Percentiles rank a stretch among this genome's conserved stretches.
These are phyloP conservation scores for Gracilaria domingensis DNA, from an alignment of 23 red algal species.

Conservation along the genomic window DNA sequence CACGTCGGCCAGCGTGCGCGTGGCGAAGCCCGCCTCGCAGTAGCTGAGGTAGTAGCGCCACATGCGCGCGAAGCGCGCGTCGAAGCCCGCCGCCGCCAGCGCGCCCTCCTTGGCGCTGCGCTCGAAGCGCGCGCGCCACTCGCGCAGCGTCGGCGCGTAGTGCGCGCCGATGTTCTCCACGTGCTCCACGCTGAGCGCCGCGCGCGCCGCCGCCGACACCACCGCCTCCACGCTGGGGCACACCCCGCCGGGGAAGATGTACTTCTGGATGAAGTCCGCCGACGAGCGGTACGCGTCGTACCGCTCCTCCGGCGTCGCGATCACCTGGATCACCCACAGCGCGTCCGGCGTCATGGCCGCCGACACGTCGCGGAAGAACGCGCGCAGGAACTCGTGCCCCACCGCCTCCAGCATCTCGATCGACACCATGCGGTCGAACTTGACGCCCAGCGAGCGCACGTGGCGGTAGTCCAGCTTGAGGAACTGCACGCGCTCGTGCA, in stretches of 20 bases:
- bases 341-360: slow-evolving; percentile 65
- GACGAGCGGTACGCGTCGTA: slow-evolving; percentile 79
- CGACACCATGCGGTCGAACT: slow-evolving; percentile 89
- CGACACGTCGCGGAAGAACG: slow-evolving; percentile 77
- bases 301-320: slow-evolving; percentile 93
- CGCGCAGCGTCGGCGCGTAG: slow-evolving; percentile 91
- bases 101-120: slow-evolving; percentile 46
- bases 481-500: slow-evolving; percentile 73
- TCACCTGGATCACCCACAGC: slow-evolving; percentile 86
- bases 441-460: slow-evolving; percentile 29
- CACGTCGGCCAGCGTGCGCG: slow-evolving; percentile 81
- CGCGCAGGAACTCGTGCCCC: slow-evolving; percentile 89
- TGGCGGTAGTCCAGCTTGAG: slow-evolving; percentile 86
- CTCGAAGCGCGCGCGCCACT: slow-evolving; percentile 76
- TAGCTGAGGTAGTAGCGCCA: slow-evolving; percentile 96
- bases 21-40: slow-evolving; percentile 95
- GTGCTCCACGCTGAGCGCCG: slow-evolving; percentile 63
- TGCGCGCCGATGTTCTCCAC: slow-evolving; percentile 90
- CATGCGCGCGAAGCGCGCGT: slow-evolving; percentile 84
- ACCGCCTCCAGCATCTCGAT: slow-evolving; percentile 99
- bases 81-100: slow-evolving; percentile 69
- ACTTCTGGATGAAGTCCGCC: slow-evolving; percentile 93
- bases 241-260: slow-evolving; percentile 96
- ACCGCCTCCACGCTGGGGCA: slow-evolving; percentile 90
- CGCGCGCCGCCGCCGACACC: slow-evolving; percentile 54